A percentile compares a stretch with the other conserved stretches of the same genome.
phyloP scores from a whole-genome alignment of 2,329 filamentous ascomycete species.

The Phialophora tarda region DNA sequence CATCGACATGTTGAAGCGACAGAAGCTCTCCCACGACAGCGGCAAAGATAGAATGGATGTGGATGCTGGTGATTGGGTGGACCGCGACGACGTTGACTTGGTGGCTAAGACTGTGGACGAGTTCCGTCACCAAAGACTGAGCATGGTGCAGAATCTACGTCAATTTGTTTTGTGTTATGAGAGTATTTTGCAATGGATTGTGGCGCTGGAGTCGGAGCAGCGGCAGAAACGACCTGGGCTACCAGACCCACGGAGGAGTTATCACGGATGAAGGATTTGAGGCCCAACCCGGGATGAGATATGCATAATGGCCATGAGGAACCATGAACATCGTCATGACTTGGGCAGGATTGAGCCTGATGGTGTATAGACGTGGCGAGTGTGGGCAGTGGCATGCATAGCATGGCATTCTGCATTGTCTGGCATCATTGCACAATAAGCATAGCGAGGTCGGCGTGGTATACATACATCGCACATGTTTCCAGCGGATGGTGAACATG shows the following conservation, averaged over 20 bases:
- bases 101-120: constrained; percentile 88
- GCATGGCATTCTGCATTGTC: constrained; percentile 1
- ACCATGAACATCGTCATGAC: neutral
- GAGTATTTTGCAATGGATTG: constrained; percentile 86
- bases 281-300: neutral
- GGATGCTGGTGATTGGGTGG: constrained; percentile 64
- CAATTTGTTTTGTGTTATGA: constrained; percentile 98
- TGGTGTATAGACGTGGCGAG: neutral
- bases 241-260: constrained; percentile 33
- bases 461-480: neutral
- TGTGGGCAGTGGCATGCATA: neutral
- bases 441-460: neutral
- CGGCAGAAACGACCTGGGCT: constrained; percentile 30
- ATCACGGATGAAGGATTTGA: constrained; percentile 25
- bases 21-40: constrained; percentile 55
- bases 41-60: constrained; percentile 38
- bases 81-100: constrained; percentile 73
- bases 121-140: constrained; percentile 83
- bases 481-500: neutral
- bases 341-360: neutral
- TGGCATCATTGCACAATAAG: neutral
- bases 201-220: constrained; percentile 37
- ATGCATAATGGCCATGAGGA: constrained; percentile 1
- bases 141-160: constrained; percentile 93
- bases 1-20: constrained; percentile 94